Conservation (phyloP, 1,139 yeast species). For the Pichia sp. region DNA sequence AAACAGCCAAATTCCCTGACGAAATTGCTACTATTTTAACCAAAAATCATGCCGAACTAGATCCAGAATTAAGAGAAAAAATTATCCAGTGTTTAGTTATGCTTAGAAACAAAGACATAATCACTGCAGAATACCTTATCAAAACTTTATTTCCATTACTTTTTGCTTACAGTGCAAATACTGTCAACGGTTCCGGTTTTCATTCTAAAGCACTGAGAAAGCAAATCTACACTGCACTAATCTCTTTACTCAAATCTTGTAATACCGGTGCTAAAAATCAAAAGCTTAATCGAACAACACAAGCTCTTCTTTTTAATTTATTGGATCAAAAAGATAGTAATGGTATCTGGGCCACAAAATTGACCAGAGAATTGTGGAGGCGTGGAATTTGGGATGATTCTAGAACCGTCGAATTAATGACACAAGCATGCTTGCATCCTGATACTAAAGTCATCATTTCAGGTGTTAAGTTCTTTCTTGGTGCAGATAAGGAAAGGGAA, state of each 20-base stretch:
- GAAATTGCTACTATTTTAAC: slow-evolving; percentile 64
- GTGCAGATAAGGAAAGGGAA: slow-evolving; percentile 93
- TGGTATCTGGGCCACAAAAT: slow-evolving; percentile 93
- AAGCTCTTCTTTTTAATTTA: slow-evolving; percentile 80
- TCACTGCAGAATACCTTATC: slow-evolving; percentile 70
- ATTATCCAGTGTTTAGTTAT: slow-evolving; percentile 82
- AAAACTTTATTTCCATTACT: slow-evolving; percentile 85
- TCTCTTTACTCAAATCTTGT: slow-evolving; percentile 70
- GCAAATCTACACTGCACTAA: slow-evolving; percentile 72
- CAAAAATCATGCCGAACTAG: slow-evolving; percentile 71
- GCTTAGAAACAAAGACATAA: slow-evolving; percentile 82
- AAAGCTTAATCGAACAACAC: slow-evolving; percentile 80
- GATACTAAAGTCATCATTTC: slow-evolving; percentile 84
- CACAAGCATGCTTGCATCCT: slow-evolving; percentile 85
- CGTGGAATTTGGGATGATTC: slow-evolving; percentile 98
- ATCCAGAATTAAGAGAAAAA: slow-evolving; percentile 85
- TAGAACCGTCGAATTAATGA: slow-evolving; percentile 92
- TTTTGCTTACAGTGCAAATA: slow-evolving; percentile 42
- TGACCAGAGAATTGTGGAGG: slow-evolving; percentile 94
- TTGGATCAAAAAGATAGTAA: slow-evolving; percentile 53
- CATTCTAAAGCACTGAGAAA: slow-evolving; percentile 79
- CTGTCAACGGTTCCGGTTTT: slow-evolving; percentile 42
- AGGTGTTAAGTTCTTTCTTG: slow-evolving; percentile 84
- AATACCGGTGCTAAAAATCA: slow-evolving; percentile 84
- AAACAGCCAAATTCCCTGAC: slow-evolving; percentile 74